These are phyloP conservation scores for Penicillium sp. DNA, from an alignment of 2,329 filamentous ascomycete genomes.

Conservation along the genomic window DNA sequence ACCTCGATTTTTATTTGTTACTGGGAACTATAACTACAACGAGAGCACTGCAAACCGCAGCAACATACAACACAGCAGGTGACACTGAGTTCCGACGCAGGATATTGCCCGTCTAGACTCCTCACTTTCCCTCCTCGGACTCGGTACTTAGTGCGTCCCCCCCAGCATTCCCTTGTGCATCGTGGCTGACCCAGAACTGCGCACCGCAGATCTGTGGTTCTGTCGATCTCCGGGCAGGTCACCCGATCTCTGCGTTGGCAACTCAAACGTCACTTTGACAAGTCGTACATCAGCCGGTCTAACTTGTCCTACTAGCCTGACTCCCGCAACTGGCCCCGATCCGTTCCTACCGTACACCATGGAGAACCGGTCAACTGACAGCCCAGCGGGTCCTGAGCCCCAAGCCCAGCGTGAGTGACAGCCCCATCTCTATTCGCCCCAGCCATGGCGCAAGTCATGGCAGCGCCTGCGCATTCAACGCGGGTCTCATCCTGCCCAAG, in stretches of 20 bases:
- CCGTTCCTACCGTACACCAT: slow-evolving; percentile 18
- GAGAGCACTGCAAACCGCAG: neutral
- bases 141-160: neutral
- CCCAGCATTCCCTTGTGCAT: neutral
- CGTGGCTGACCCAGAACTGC: slow-evolving; percentile 17
- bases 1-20: slow-evolving; percentile 1
- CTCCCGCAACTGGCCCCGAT: slow-evolving; percentile 9
- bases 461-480: neutral
- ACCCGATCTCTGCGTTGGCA: slow-evolving; percentile 43
- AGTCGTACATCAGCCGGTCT: slow-evolving; percentile 2
- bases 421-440: slow-evolving; percentile 6
- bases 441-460: neutral
- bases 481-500: neutral
- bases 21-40: neutral
- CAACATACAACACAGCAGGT: neutral
- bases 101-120: neutral
- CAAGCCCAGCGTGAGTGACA: slow-evolving; percentile 22
- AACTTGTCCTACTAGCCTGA: neutral
- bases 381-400: slow-evolving; percentile 21
- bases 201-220: slow-evolving; percentile 27
- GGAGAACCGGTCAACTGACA: slow-evolving; percentile 26
- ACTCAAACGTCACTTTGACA: slow-evolving; percentile 25
- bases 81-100: neutral
- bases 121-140: neutral
- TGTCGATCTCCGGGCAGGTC: slow-evolving; percentile 35